A percentile compares a stretch with the other conserved stretches of the same genome.
These are phyloP conservation scores for Ophiostoma sp. DNA, from an alignment of 2,329 filamentous ascomycete species.

Conservation along the genomic window DNA sequence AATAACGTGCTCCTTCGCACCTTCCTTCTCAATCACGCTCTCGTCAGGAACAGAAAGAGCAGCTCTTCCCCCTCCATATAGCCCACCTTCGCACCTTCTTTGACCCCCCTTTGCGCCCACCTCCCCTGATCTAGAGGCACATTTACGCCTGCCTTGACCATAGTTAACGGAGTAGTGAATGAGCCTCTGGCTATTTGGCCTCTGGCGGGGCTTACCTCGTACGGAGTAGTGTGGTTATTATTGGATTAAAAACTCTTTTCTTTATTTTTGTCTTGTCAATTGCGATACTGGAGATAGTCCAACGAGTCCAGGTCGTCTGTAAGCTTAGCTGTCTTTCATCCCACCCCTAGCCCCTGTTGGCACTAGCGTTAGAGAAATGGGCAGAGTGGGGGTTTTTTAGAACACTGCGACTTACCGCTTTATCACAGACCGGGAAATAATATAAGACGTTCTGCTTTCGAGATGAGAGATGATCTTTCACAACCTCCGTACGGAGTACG, in stretches of 20 bases:
- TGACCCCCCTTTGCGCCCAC: conserved; percentile 2
- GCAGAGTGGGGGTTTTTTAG: background rate
- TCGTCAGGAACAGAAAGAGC: conserved; percentile 3
- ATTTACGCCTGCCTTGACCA: background rate
- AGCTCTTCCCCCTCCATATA: background rate
- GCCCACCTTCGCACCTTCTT: background rate
- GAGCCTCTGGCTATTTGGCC: conserved; percentile 3
- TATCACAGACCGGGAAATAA: background rate
- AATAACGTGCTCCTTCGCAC: conserved; percentile 6
- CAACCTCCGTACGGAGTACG: too few relatives aligned
- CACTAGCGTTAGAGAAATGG: conserved; percentile 9
- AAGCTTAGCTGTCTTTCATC: conserved; percentile 5
- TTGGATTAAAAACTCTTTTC: background rate
- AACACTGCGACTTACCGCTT: background rate
- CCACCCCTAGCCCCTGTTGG: conserved; percentile 5
- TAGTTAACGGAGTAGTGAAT: background rate
- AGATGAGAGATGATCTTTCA: background rate
- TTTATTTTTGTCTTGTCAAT: too few relatives aligned
- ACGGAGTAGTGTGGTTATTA: background rate
- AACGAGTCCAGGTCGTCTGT: background rate
- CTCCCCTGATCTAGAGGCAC: conserved; percentile 6
- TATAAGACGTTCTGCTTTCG: background rate
- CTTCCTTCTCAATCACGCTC: background rate
- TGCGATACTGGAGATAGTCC: background rate
- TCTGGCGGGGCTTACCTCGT: background rate